Evolutionary conservation across 1,139 yeast genomes (phyloP).

Genomic region (Hansenula lynferdii): DNA sequence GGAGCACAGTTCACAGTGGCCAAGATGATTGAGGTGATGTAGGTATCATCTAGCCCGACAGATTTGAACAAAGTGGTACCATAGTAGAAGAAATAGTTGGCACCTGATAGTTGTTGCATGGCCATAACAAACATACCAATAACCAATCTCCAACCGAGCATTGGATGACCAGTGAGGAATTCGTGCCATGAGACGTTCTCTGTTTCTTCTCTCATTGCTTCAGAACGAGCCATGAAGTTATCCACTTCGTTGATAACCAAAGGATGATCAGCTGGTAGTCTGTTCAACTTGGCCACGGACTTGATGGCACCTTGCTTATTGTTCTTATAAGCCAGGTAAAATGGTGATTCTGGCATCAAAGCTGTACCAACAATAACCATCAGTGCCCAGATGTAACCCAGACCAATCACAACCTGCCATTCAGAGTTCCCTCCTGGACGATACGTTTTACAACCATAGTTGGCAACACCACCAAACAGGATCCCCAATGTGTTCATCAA

Average conservation of each 20-base stretch:
- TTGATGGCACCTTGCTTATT: slow-evolving; percentile 50
- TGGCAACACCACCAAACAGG: slow-evolving; percentile 58
- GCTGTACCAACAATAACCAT: slow-evolving; percentile 41
- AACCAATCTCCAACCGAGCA: slow-evolving; percentile 38
- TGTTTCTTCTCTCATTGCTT: slow-evolving; percentile 48
- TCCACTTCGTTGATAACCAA: too few species aligned
- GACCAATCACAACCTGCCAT: slow-evolving; percentile 53
- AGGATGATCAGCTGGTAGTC: slow-evolving; percentile 56
- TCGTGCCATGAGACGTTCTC: slow-evolving; percentile 36
- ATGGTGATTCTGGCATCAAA: slow-evolving; percentile 59
- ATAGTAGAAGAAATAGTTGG: slow-evolving; percentile 51
- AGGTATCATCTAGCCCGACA: slow-evolving; percentile 41
- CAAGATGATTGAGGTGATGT: slow-evolving; percentile 55
- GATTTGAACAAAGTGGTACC: slow-evolving; percentile 50
- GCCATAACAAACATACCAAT: slow-evolving; percentile 42
- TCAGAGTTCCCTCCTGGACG: slow-evolving; percentile 43
- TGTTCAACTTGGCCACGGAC: slow-evolving; percentile 36
- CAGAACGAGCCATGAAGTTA: too few species aligned
- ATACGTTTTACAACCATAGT: slow-evolving; percentile 52
- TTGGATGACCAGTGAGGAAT: slow-evolving; percentile 41
- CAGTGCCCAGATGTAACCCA: slow-evolving; percentile 28
- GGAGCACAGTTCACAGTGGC: slow-evolving; percentile 73
- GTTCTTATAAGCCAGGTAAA: slow-evolving; percentile 36
- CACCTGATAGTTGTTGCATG: slow-evolving; percentile 50
- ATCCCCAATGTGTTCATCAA: slow-evolving; percentile 58